Percentiles rank a stretch among this genome's conserved stretches.
Conservation (phyloP, 257 asterid species). For the Capsicum rhomboideum region DNA sequence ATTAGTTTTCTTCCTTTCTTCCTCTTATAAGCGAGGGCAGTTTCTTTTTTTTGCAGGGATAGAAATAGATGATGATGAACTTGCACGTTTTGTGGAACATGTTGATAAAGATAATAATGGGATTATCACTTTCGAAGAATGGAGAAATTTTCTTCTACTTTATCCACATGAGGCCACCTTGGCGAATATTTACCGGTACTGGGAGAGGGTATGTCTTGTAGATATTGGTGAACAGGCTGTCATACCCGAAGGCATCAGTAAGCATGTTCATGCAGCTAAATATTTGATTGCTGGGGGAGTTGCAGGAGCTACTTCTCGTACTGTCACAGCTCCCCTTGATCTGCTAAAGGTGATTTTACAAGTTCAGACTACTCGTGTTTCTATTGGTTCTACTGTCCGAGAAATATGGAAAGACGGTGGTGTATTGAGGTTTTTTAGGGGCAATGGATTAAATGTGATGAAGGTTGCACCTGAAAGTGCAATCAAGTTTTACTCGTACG, state of each 20-base stretch:
- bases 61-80: constrained; percentile 82
- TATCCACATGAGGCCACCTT: constrained; percentile 95
- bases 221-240: constrained; percentile 96
- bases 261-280: constrained; percentile 70
- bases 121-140: constrained; percentile 90
- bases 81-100: constrained; percentile 92
- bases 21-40: constrained; percentile 67
- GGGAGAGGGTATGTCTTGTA: constrained; percentile 90
- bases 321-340: constrained; percentile 94
- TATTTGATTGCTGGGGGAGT: constrained; percentile 94
- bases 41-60: constrained; percentile 75
- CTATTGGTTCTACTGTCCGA: constrained; percentile 53
- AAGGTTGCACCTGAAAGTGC: constrained; percentile 99
- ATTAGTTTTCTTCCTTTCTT: constrained; percentile 30
- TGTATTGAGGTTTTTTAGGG: constrained; percentile 65
- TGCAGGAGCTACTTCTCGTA: constrained; percentile 97
- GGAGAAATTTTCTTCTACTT: constrained; percentile 93
- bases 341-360: constrained; percentile 84
- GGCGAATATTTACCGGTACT: constrained; percentile 81
- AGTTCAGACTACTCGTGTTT: constrained; percentile 77
- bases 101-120: constrained; percentile 96
- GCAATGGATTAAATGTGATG: constrained; percentile 83
- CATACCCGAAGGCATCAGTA: constrained; percentile 92
- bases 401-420: constrained; percentile 74
- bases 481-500: constrained; percentile 81